A percentile compares a stretch with the other conserved stretches of the same genome.
Evolutionary conservation across 495 filamentous ascomycete genomes (phyloP).

Genomic region (Penicillium turbatum): DNA sequence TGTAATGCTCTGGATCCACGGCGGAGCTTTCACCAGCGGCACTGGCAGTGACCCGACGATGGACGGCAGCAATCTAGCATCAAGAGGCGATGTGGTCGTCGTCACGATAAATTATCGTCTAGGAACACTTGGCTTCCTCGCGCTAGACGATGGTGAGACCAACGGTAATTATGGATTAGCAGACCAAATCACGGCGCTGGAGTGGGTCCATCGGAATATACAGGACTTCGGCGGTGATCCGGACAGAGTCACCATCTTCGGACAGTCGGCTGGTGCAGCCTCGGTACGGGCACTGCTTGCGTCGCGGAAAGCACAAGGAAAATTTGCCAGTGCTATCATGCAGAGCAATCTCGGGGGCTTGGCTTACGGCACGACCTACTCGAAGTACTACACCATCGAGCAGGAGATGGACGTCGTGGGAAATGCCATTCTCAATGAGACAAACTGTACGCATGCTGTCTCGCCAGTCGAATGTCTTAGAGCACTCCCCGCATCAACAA

Average conservation of each 20-base stretch:
- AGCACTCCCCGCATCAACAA: constrained; percentile 27
- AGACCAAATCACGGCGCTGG: constrained; percentile 36
- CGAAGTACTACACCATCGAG: constrained; percentile 42
- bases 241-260: constrained; percentile 51
- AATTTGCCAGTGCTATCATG: constrained; percentile 39
- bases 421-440: constrained; percentile 15
- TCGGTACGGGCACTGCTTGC: constrained; percentile 38
- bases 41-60: constrained; percentile 32
- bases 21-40: constrained; percentile 43
- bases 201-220: constrained; percentile 34
- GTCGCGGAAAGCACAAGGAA: constrained; percentile 32
- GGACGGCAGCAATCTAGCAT: constrained; percentile 42
- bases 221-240: constrained; percentile 45
- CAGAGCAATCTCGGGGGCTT: constrained; percentile 46
- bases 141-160: constrained; percentile 18
- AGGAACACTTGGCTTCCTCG: constrained; percentile 36
- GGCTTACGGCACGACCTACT: constrained; percentile 47
- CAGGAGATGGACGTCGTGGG: constrained; percentile 26
- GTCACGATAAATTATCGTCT: constrained; percentile 45
- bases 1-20: constrained; percentile 47
- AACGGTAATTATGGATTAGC: constrained; percentile 37
- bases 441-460: constrained; percentile 34
- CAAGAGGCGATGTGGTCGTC: constrained; percentile 43
- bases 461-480: constrained; percentile 42
- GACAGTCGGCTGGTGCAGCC: constrained; percentile 48